Conservation (phyloP, 495 filamentous ascomycete species). For the Penicillium alfredii region DNA sequence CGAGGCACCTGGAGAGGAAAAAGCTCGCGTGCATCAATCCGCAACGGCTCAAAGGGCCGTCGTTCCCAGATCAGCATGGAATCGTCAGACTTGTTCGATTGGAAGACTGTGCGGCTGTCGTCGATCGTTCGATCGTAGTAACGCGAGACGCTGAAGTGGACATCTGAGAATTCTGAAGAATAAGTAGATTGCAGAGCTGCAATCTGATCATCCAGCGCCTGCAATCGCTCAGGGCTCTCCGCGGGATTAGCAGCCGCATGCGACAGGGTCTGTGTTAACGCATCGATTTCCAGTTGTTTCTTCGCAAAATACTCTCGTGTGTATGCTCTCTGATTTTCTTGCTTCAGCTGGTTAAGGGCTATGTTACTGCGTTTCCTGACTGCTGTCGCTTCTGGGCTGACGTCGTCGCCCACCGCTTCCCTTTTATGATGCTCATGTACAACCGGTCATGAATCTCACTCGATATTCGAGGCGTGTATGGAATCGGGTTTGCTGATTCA, state of each 20-base stretch:
- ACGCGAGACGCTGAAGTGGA: conserved; percentile 19
- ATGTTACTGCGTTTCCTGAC: background rate
- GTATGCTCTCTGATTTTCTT: conserved; percentile 22
- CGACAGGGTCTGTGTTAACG: conserved; percentile 23
- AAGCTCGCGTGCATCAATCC: conserved; percentile 48
- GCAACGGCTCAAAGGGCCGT: conserved; percentile 52
- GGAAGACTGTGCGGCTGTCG: conserved; percentile 15
- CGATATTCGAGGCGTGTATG: conserved; percentile 17
- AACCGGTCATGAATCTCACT: conserved; percentile 17
- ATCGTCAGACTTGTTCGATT: conserved; percentile 27
- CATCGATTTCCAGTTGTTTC: conserved; percentile 22
- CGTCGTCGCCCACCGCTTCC: conserved; percentile 1
- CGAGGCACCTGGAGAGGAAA: conserved; percentile 37
- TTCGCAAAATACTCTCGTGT: conserved; percentile 22
- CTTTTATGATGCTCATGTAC: conserved; percentile 5
- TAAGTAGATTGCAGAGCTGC: conserved; percentile 4
- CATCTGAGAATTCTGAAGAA: conserved; percentile 3
- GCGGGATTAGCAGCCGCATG: conserved; percentile 27
- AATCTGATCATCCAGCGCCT: conserved; percentile 23
- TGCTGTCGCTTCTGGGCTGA: conserved; percentile 8
- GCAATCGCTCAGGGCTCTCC: conserved; percentile 23
- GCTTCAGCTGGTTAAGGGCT: conserved; percentile 26
- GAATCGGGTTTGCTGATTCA: conserved; percentile 7
- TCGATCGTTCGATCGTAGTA: conserved; percentile 14
- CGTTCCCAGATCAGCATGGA: conserved; percentile 57